Evolutionary conservation across 192 early-diverging fungal species (phyloP).

Genomic region (Phlyctochytrium bullatum): DNA sequence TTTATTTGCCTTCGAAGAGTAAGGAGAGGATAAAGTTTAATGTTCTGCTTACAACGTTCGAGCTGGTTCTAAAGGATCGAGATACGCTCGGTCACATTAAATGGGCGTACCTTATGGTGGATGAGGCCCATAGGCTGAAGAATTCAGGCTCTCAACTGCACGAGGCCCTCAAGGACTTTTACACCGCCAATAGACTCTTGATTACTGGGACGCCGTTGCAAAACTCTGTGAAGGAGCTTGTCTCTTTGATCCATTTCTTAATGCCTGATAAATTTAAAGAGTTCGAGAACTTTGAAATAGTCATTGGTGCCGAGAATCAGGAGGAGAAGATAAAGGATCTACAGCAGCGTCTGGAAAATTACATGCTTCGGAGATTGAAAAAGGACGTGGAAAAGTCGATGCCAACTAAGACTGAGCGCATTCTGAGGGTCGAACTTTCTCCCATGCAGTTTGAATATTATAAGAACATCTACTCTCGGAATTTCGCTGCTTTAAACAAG

Average conservation of each 20-base stretch:
- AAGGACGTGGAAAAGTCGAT: constrained; percentile 98
- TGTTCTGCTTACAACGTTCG: constrained; percentile 92
- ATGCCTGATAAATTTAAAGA: constrained; percentile 76
- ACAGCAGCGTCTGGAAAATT: constrained; percentile 76
- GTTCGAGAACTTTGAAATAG: constrained; percentile 76
- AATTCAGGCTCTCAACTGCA: constrained; percentile 94
- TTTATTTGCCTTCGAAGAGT: constrained; percentile 57
- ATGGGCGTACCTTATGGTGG: constrained; percentile 93
- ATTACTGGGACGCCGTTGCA: constrained; percentile 99
- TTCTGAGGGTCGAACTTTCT: constrained; percentile 89
- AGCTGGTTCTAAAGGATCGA: constrained; percentile 90
- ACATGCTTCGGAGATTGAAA: constrained; percentile 94
- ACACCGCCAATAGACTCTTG: constrained; percentile 85
- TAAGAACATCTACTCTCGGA: constrained; percentile 92
- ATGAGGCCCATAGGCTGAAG: constrained; percentile 98
- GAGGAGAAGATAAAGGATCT: constrained; percentile 80
- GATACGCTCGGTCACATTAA: constrained; percentile 73
- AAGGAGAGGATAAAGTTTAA: constrained; percentile 70
- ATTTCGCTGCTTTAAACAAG: constrained; percentile 84
- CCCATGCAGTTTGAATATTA: constrained; percentile 90
- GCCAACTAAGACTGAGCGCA: constrained; percentile 93
- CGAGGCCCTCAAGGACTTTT: constrained; percentile 83
- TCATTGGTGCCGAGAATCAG: constrained; percentile 61
- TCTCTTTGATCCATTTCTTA: constrained; percentile 87
- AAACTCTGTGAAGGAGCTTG: constrained; percentile 93